phyloP scores from a whole-genome alignment of 108 stramenopile genomes.

The Cyclotella choctawhatcheeana region DNA sequence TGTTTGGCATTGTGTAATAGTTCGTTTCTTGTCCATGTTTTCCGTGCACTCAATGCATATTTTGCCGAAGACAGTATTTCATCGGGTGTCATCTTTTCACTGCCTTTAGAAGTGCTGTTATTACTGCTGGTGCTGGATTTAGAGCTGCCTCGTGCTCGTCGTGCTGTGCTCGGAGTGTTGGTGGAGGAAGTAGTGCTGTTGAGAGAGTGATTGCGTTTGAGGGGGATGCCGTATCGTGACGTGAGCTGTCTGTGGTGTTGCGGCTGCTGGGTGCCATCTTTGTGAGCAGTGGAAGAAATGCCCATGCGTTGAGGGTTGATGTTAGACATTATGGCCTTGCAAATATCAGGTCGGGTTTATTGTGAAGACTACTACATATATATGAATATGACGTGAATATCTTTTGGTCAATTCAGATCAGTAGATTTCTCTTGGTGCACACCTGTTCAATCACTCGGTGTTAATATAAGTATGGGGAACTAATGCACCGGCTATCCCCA shows the following conservation, averaged over 20 bases:
- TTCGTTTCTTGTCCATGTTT: background rate
- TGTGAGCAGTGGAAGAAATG: background rate
- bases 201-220: background rate
- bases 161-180: background rate
- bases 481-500: too few species aligned
- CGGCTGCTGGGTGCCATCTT: background rate
- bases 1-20: background rate
- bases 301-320: too few species aligned
- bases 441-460: too few species aligned
- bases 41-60: background rate
- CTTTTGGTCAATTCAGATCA: too few species aligned
- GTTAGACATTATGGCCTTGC: too few species aligned
- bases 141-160: background rate
- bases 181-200: constrained; percentile 16
- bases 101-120: background rate
- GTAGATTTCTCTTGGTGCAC: too few species aligned
- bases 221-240: background rate
- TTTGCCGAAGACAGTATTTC: constrained; percentile 26
- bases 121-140: background rate
- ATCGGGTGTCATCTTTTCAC: constrained; percentile 7
- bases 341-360: too few species aligned
- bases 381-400: too few species aligned
- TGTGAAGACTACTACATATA: too few species aligned
- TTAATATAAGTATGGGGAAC: too few species aligned
- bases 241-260: background rate